Percentiles rank a stretch among this genome's conserved stretches.
Evolutionary conservation across 768 basidiomycete species (phyloP).

Genomic region (Leucosporidium creatinivorum): DNA sequence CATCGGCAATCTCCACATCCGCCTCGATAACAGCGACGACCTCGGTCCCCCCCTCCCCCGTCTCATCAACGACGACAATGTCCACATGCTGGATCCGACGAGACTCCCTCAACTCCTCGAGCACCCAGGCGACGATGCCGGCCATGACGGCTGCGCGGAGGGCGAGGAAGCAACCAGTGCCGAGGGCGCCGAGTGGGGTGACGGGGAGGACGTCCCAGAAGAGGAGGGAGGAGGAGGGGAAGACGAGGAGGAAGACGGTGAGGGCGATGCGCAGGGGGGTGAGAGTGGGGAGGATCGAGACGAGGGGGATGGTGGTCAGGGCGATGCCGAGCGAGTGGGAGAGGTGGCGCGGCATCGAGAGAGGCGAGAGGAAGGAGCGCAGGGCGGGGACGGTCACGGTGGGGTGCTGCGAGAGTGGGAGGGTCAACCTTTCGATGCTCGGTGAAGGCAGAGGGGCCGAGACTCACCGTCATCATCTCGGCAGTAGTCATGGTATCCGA

Average conservation of each 20-base stretch:
- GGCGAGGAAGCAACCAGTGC: neutral
- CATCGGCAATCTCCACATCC: neutral
- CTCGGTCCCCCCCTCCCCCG: too few relatives aligned
- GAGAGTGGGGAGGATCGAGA: constrained; percentile 9
- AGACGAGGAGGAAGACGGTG: neutral
- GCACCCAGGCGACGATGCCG: neutral
- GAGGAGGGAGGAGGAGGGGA: neutral
- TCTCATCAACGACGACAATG: neutral
- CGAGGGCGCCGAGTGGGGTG: neutral
- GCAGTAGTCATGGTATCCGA: constrained; percentile 16
- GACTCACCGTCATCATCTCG: constrained; percentile 24
- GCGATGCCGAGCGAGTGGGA: neutral
- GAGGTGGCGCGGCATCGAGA: constrained; percentile 8
- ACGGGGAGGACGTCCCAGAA: constrained; percentile 18
- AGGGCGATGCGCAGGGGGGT: neutral
- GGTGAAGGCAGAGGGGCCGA: neutral
- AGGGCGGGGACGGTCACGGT: constrained; percentile 10
- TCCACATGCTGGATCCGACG: neutral
- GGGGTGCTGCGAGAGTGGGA: neutral
- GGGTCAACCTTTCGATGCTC: neutral
- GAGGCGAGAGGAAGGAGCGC: neutral
- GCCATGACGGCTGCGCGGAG: neutral
- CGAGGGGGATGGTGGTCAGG: constrained; percentile 7
- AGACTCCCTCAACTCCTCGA: constrained; percentile 5
- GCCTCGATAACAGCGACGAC: neutral